Percentiles rank a stretch among this genome's conserved stretches.
These are phyloP conservation scores for Pseudogymnoascus sp. DNA, from an alignment of 2,329 filamentous ascomycete genomes.

Conservation along the genomic window DNA sequence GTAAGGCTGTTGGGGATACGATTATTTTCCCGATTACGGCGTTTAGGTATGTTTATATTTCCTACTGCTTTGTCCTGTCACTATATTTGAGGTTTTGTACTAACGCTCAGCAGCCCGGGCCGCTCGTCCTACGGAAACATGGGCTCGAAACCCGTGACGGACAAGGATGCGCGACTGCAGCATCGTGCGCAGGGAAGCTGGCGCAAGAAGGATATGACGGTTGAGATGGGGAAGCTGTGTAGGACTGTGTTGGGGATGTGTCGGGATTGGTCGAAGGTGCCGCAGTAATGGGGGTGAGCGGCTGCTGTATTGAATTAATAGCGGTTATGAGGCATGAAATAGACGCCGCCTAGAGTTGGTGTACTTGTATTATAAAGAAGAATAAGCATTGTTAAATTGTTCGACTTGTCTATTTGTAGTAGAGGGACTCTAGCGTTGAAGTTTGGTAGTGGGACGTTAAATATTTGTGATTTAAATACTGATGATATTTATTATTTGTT, in stretches of 20 bases:
- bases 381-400: slow-evolving; percentile 45
- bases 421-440: neutral
- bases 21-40: slow-evolving; percentile 30
- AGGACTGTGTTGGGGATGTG: slow-evolving; percentile 28
- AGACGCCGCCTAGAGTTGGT: slow-evolving; percentile 25
- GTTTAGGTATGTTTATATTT: slow-evolving; percentile 24
- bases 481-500: neutral
- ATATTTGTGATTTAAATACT: neutral
- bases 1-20: slow-evolving; percentile 28
- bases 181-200: slow-evolving; percentile 30
- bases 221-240: slow-evolving; percentile 29
- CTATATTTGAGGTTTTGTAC: neutral
- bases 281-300: slow-evolving; percentile 27
- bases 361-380: neutral
- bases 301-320: slow-evolving; percentile 24
- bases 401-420: slow-evolving; percentile 39
- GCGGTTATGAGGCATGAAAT: neutral
- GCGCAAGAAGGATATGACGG: slow-evolving; percentile 23
- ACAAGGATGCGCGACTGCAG: slow-evolving; percentile 25
- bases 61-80: neutral
- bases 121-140: slow-evolving; percentile 27
- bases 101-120: slow-evolving; percentile 20
- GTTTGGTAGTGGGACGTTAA: neutral
- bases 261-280: slow-evolving; percentile 28
- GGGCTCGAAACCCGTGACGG: slow-evolving; percentile 28